Evolutionary conservation across 2,329 filamentous ascomycete genomes (phyloP).

Genomic region (Zymoseptoria ardabiliae): DNA sequence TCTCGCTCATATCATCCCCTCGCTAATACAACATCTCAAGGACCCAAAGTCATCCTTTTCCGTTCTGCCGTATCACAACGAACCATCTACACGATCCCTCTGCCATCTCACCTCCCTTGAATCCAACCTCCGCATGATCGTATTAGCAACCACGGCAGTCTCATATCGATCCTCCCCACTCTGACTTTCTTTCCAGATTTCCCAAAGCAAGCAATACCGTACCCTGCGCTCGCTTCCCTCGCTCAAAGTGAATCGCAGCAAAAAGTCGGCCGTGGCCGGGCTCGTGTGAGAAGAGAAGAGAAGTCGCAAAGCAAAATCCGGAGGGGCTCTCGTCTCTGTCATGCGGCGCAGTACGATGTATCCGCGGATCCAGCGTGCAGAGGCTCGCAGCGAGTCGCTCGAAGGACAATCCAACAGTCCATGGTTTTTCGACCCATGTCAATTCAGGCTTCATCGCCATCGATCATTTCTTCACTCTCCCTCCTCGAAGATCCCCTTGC

Average conservation of each 20-base stretch:
- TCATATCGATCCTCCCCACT: no score
- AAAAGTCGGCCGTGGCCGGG: no score
- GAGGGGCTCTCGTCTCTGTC: no score
- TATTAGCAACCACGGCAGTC: background rate
- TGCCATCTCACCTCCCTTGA: background rate
- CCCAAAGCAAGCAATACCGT: no score
- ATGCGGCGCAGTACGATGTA: no score
- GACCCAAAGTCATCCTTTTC: background rate
- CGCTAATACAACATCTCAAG: background rate
- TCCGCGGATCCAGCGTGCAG: no score
- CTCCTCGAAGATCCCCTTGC: conserved; percentile 62
- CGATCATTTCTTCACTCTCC: conserved; percentile 7
- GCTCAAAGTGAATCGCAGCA: no score
- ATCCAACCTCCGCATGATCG: background rate
- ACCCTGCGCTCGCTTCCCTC: no score
- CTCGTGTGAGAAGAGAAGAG: no score
- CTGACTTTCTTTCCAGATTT: no score
- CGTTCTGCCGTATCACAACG: background rate
- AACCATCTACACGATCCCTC: background rate
- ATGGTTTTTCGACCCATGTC: background rate
- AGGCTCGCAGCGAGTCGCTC: no score
- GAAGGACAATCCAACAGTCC: background rate
- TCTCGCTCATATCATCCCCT: background rate
- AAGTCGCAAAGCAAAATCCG: no score
- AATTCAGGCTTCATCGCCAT: background rate